Percentiles rank a stretch among this genome's conserved stretches.
phyloP scores from a whole-genome alignment of 192 early-diverging fungal genomes.

The Umbelopsis sp. region DNA sequence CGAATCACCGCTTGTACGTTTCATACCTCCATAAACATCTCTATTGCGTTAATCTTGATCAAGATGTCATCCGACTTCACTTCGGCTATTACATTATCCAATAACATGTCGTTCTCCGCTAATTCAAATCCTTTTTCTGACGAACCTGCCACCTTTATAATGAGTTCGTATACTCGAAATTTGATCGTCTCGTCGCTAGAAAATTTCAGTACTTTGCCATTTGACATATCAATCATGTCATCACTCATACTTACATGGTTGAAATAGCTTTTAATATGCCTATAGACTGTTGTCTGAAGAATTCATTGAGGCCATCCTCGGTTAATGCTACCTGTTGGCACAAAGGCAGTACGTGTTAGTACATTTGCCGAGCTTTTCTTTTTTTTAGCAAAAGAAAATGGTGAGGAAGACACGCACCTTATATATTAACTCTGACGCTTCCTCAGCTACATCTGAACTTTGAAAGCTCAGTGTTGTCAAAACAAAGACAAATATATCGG shows the following conservation, averaged over 20 bases:
- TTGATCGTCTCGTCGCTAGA: slow-evolving; percentile 38
- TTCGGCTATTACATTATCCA: slow-evolving; percentile 36
- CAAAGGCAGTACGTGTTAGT: background rate
- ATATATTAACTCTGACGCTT: slow-evolving; percentile 33
- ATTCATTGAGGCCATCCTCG: background rate
- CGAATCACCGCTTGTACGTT: no score
- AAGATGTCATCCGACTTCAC: slow-evolving; percentile 44
- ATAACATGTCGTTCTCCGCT: slow-evolving; percentile 35
- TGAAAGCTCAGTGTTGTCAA: slow-evolving; percentile 39
- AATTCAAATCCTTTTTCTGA: slow-evolving; percentile 39
- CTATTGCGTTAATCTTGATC: slow-evolving; percentile 47
- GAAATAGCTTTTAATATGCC: slow-evolving; percentile 19
- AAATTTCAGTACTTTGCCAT: slow-evolving; percentile 3
- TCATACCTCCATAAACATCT: slow-evolving; percentile 46
- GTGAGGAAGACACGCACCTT: slow-evolving; percentile 24
- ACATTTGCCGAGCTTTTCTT: background rate
- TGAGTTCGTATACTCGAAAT: slow-evolving; percentile 54
- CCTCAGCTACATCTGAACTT: slow-evolving; percentile 29
- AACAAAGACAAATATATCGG: slow-evolving; percentile 29
- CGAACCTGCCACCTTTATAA: slow-evolving; percentile 31
- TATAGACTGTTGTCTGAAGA: slow-evolving; percentile 13
- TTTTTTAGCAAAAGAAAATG: background rate
- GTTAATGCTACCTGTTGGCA: background rate
- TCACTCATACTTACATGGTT: slow-evolving; percentile 24
- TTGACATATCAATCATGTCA: slow-evolving; percentile 19